phyloP scores from a whole-genome alignment of 2,329 filamentous ascomycete species.

The Cryphonectria carpinicola region DNA sequence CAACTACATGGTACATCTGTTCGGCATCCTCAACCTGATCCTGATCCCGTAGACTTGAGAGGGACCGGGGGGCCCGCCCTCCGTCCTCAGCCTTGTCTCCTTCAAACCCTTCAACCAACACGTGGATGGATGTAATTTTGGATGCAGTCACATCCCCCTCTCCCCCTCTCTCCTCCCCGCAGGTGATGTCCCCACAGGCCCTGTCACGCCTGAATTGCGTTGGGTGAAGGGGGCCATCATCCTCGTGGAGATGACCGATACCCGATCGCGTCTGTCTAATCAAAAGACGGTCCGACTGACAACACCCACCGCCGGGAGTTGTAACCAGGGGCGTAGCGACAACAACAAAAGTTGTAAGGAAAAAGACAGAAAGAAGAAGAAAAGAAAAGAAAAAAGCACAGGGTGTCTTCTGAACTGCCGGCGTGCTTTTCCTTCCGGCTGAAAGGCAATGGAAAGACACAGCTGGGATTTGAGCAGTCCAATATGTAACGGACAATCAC shows the following conservation, averaged over 20 bases:
- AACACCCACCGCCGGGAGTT: not conserved
- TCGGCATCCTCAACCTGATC: not conserved
- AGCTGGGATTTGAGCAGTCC: not conserved
- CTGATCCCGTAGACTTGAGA: not conserved
- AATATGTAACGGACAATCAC: not conserved
- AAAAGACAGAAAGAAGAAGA: not conserved
- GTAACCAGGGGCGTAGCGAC: not conserved
- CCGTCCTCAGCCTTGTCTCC: conserved; percentile 26
- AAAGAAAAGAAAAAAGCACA: not conserved
- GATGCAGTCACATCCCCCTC: not conserved
- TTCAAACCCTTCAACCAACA: not conserved
- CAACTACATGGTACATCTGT: not conserved
- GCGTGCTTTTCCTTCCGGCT: not conserved
- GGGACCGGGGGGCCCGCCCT: conserved; percentile 11
- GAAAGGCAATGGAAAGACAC: too few species aligned
- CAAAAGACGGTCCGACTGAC: conserved; percentile 19
- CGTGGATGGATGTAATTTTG: not conserved
- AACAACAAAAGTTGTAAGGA: too few species aligned
- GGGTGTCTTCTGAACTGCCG: not conserved
- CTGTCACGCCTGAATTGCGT: not conserved
- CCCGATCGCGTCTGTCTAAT: conserved; percentile 20
- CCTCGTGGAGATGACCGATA: conserved; percentile 26
- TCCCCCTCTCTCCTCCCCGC: not conserved
- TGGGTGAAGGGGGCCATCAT: not conserved
- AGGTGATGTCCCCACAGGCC: not conserved